phyloP scores from a whole-genome alignment of 1,284 basidiomycete genomes.

The Puccinia novopanici region DNA sequence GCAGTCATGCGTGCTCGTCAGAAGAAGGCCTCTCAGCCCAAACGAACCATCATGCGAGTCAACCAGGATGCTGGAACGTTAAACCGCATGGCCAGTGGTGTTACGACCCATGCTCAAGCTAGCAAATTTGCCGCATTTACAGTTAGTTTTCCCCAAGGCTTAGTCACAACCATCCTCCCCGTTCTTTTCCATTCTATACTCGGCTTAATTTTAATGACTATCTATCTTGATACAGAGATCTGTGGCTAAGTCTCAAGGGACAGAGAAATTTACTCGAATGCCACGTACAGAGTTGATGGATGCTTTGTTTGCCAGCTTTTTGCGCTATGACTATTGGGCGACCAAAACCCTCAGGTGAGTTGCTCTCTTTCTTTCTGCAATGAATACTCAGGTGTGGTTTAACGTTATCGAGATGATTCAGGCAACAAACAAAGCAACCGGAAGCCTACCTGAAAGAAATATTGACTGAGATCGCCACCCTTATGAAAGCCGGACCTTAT shows the following conservation, averaged over 20 bases:
- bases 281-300: slow-evolving; percentile 86
- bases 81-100: slow-evolving; percentile 58
- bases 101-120: slow-evolving; percentile 52
- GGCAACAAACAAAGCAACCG: slow-evolving; percentile 83
- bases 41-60: slow-evolving; percentile 61
- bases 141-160: slow-evolving; percentile 51
- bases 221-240: slow-evolving; percentile 51
- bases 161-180: background rate
- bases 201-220: background rate
- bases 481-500: slow-evolving; percentile 74
- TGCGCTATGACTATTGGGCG: slow-evolving; percentile 77
- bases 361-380: background rate
- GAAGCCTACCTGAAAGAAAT: slow-evolving; percentile 87
- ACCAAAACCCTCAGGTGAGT: slow-evolving; percentile 67
- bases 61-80: slow-evolving; percentile 59
- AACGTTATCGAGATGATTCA: slow-evolving; percentile 53
- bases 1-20: slow-evolving; percentile 60
- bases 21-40: slow-evolving; percentile 60
- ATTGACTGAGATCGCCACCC: slow-evolving; percentile 74
- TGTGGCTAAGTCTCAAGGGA: slow-evolving; percentile 52
- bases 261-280: slow-evolving; percentile 71
- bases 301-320: slow-evolving; percentile 77
- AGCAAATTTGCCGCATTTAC: slow-evolving; percentile 55
- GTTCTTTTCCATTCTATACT: background rate
- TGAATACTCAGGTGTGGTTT: background rate